Conservation (phyloP, 2,329 filamentous ascomycete species). For the Fusarium avenaceum region DNA sequence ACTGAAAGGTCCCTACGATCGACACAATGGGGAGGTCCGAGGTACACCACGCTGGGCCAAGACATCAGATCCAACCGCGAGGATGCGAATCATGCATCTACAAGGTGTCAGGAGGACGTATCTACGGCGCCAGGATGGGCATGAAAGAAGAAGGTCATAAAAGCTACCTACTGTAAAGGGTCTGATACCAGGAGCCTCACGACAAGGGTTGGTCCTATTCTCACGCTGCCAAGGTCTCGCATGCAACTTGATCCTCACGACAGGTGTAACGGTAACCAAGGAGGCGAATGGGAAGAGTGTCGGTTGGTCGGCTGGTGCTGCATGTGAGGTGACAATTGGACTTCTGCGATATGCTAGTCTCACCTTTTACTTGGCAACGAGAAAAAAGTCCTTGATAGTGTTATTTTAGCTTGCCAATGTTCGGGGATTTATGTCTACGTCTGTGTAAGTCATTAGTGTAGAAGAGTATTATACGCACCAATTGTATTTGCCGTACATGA, state of each 20-base stretch:
- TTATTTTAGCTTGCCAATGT: slow-evolving; percentile 15
- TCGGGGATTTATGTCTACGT: slow-evolving; percentile 20
- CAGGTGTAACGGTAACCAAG: not conserved
- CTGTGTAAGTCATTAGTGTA: slow-evolving; percentile 5
- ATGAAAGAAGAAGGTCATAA: slow-evolving; percentile 42
- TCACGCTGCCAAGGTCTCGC: slow-evolving; percentile 24
- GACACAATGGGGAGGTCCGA: slow-evolving; percentile 16
- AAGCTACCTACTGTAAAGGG: slow-evolving; percentile 35
- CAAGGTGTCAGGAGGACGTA: slow-evolving; percentile 27
- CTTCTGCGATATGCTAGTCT: slow-evolving; percentile 27
- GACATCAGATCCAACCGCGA: slow-evolving; percentile 26
- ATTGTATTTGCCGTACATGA: not conserved
- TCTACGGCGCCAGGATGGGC: slow-evolving; percentile 33
- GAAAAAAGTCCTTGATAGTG: slow-evolving; percentile 15
- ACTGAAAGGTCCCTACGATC: slow-evolving; percentile 6
- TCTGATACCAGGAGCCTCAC: slow-evolving; percentile 34
- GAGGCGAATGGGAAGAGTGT: slow-evolving; percentile 13
- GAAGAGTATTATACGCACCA: not conserved
- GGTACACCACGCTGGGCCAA: slow-evolving; percentile 12
- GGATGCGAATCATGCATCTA: slow-evolving; percentile 10
- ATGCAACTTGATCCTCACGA: slow-evolving; percentile 16
- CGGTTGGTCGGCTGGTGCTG: slow-evolving; percentile 9
- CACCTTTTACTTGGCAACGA: slow-evolving; percentile 15
- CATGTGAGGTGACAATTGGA: slow-evolving; percentile 5
- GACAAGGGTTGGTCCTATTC: slow-evolving; percentile 21